These are phyloP conservation scores for Iris macrosiphon DNA, from an alignment of 106 monocot genomes.

Conservation along the genomic window DNA sequence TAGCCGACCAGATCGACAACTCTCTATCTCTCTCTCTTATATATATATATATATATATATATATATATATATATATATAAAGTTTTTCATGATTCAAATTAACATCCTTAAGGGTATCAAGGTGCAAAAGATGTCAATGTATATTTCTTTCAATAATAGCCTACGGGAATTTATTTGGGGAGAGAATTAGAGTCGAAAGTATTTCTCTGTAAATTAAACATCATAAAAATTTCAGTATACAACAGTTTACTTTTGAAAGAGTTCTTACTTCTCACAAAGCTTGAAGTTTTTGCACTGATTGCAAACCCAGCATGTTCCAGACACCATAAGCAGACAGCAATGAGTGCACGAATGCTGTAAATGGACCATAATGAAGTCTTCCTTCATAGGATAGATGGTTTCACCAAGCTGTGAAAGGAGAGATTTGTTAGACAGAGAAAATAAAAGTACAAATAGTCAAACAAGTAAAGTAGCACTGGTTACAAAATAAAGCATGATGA, in stretches of 20 bases:
- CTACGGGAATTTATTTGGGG: no score
- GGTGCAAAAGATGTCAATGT: not conserved
- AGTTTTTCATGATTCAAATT: not conserved
- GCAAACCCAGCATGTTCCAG: constrained; percentile 88
- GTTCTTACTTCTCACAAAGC: constrained; percentile 85
- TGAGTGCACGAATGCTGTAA: constrained; percentile 82
- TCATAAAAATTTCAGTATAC: not conserved
- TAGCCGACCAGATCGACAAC: no score
- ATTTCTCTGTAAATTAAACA: not conserved
- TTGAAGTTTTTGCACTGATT: constrained; percentile 80
- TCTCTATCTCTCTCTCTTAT: no score
- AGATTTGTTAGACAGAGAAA: not conserved
- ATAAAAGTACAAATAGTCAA: not conserved
- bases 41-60: no score
- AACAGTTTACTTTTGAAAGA: not conserved
- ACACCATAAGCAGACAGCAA: constrained; percentile 88
- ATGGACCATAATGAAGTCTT: constrained; percentile 99
- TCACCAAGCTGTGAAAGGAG: constrained; percentile 73
- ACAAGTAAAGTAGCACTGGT: not conserved
- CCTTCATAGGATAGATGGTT: constrained; percentile 92
- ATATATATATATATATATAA: no score
- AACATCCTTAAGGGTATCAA: not conserved
- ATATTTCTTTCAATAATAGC: no score
- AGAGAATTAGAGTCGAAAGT: not conserved
- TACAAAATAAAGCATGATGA: not conserved